phyloP scores from a whole-genome alignment of 257 asterid genomes.

The Solanum dulcamara region DNA sequence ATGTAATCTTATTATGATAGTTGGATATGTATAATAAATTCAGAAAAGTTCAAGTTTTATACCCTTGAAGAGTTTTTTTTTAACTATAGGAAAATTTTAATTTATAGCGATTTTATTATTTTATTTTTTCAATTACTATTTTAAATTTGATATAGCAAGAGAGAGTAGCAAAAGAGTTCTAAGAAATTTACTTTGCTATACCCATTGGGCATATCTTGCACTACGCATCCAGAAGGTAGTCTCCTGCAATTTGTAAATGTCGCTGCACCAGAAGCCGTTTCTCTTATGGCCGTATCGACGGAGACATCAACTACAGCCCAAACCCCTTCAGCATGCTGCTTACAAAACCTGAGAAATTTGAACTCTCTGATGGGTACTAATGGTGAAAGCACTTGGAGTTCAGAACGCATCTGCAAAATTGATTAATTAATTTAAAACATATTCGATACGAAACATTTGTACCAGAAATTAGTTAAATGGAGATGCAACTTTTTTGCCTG shows the following conservation, averaged over 20 bases:
- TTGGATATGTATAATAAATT: not conserved
- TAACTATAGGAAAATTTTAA: not conserved
- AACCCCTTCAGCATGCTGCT: constrained; percentile 85
- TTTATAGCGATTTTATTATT: not conserved
- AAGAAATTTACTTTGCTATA: constrained; percentile 57
- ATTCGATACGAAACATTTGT: not conserved
- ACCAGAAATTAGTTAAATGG: not conserved
- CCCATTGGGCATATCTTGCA: constrained; percentile 94
- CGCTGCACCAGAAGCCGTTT: constrained; percentile 15
- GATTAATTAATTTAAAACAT: not conserved
- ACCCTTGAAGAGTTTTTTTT: too few species aligned
- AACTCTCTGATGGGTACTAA: constrained; percentile 80
- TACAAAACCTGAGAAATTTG: constrained; percentile 76
- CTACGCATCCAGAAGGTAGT: constrained; percentile 87
- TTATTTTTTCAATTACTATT: not conserved
- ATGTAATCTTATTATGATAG: too few species aligned
- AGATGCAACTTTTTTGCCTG: not conserved
- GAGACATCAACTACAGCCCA: constrained; percentile 96
- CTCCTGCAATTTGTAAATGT: constrained; percentile 45
- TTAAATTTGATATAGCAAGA: not conserved
- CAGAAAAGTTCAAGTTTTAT: not conserved
- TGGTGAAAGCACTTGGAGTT: constrained; percentile 82
- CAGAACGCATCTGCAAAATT: constrained; percentile 67
- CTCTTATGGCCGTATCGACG: constrained; percentile 44
- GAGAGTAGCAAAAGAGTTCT: constrained; percentile 1